phyloP scores from a whole-genome alignment of 352 stramenopile genomes.

The Phytopythium sindhum region DNA sequence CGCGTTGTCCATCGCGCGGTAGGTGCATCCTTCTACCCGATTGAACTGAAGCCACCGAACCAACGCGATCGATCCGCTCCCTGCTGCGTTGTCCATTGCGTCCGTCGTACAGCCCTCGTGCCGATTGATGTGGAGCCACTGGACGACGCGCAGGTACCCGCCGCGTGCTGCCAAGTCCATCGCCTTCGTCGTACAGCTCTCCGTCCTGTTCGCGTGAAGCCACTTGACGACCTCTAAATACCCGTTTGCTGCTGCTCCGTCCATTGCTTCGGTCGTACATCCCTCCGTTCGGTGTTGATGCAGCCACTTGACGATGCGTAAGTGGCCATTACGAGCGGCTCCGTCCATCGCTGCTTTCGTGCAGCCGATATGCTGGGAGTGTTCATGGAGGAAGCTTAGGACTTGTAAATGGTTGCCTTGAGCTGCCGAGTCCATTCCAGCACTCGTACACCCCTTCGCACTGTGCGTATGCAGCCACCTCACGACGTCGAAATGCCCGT shows the following conservation, averaged over 20 bases:
- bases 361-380: background rate
- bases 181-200: slow-evolving; percentile 10
- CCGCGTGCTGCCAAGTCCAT: slow-evolving; percentile 25
- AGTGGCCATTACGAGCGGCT: slow-evolving; percentile 7
- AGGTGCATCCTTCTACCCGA: slow-evolving; percentile 25
- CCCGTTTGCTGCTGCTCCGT: slow-evolving; percentile 6
- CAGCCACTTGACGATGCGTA: slow-evolving; percentile 18
- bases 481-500: slow-evolving; percentile 19
- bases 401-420: slow-evolving; percentile 1
- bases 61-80: slow-evolving; percentile 16
- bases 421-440: slow-evolving; percentile 11
- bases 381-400: slow-evolving; percentile 8
- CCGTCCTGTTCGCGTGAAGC: slow-evolving; percentile 2
- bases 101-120: slow-evolving; percentile 25
- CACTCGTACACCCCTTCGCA: slow-evolving; percentile 4
- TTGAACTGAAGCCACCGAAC: slow-evolving; percentile 27
- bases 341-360: slow-evolving; percentile 8
- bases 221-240: slow-evolving; percentile 2
- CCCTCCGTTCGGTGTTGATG: slow-evolving; percentile 12
- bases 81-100: slow-evolving; percentile 37
- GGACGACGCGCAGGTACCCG: slow-evolving; percentile 19
- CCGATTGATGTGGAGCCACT: slow-evolving; percentile 26
- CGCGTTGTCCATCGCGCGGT: slow-evolving; percentile 24
- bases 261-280: slow-evolving; percentile 9
- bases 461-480: slow-evolving; percentile 22